Percentiles rank a stretch among this genome's conserved stretches.
These are phyloP conservation scores for Stemphylium lycopersici DNA, from an alignment of 2,329 filamentous ascomycete genomes.

Conservation along the genomic window DNA sequence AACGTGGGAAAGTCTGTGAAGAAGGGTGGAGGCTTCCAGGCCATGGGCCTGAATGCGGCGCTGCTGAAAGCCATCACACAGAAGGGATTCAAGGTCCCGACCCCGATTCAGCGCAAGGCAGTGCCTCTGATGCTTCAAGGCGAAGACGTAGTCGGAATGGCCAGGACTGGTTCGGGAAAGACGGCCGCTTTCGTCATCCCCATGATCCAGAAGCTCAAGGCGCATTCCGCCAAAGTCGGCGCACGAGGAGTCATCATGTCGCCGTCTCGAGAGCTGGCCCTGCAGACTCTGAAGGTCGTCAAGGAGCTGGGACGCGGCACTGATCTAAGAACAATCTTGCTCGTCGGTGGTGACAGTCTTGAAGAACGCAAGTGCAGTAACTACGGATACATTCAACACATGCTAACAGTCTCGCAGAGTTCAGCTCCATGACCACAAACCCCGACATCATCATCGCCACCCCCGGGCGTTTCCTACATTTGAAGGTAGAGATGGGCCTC, in stretches of 20 bases:
- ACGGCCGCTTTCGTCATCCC: slow-evolving; percentile 98
- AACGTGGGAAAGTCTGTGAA: slow-evolving; percentile 85
- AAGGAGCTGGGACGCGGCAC: slow-evolving; percentile 92
- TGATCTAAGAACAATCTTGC: slow-evolving; percentile 84
- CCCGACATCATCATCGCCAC: slow-evolving; percentile 98
- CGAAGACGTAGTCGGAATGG: slow-evolving; percentile 98
- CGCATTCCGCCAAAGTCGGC: slow-evolving; percentile 85
- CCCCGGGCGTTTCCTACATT: slow-evolving; percentile 91
- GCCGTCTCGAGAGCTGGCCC: slow-evolving; percentile 88
- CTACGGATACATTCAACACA: not conserved
- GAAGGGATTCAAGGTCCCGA: slow-evolving; percentile 95
- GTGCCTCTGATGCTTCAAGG: slow-evolving; percentile 89
- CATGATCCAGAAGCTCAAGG: slow-evolving; percentile 92
- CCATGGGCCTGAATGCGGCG: slow-evolving; percentile 84
- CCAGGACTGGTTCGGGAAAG: slow-evolving; percentile 97
- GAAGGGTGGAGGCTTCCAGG: slow-evolving; percentile 95
- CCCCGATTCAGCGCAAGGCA: slow-evolving; percentile 95
- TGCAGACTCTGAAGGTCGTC: slow-evolving; percentile 95
- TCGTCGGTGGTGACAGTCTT: slow-evolving; percentile 93
- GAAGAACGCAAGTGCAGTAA: slow-evolving; percentile 68
- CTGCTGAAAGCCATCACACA: slow-evolving; percentile 88
- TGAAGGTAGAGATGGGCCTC: slow-evolving; percentile 95
- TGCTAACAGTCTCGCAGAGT: slow-evolving; percentile 58
- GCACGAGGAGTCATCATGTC: slow-evolving; percentile 87
- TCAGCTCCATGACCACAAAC: slow-evolving; percentile 88